Percentiles rank a stretch among this genome's conserved stretches.
Conservation (phyloP, 805 yeast species). For the Pichia exigua region DNA sequence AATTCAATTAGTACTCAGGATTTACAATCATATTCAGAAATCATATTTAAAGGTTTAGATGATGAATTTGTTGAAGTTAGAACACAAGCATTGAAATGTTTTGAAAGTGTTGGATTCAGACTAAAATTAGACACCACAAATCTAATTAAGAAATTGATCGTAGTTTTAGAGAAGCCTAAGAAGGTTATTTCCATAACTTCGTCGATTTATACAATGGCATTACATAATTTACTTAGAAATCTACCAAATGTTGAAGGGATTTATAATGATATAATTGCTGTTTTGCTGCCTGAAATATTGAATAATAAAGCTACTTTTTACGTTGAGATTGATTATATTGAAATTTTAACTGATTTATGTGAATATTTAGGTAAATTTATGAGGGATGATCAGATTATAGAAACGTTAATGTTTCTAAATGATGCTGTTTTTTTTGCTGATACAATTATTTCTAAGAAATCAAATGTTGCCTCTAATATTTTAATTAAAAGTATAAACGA, state of each 20-base stretch:
- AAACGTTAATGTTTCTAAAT: conserved; percentile 26
- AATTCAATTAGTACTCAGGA: conserved; percentile 29
- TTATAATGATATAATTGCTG: conserved; percentile 26
- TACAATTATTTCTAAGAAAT: conserved; percentile 38
- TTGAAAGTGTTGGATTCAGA: conserved; percentile 26
- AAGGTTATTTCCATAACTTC: conserved; percentile 32
- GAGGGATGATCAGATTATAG: conserved; percentile 15
- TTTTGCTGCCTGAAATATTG: conserved; percentile 30
- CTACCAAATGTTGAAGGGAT: conserved; percentile 18
- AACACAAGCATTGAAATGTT: conserved; percentile 59
- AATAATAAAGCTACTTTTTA: conserved; percentile 20
- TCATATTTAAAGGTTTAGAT: conserved; percentile 30
- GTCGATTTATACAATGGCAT: conserved; percentile 46
- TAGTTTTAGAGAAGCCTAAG: conserved; percentile 15
- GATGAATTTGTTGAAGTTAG: conserved; percentile 70
- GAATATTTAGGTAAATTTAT: conserved; percentile 34
- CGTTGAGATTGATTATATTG: conserved; percentile 47
- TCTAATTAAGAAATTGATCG: conserved; percentile 23
- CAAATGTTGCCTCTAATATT: conserved; percentile 33
- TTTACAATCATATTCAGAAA: conserved; percentile 23
- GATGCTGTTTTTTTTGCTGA: conserved; percentile 32
- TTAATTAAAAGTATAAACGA: conserved; percentile 24
- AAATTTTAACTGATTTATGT: conserved; percentile 49
- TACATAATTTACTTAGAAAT: conserved; percentile 35
- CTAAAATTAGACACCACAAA: conserved; percentile 27